phyloP scores from a whole-genome alignment of 2,329 filamentous ascomycete genomes.

The Pseudogymnoascus sp. region DNA sequence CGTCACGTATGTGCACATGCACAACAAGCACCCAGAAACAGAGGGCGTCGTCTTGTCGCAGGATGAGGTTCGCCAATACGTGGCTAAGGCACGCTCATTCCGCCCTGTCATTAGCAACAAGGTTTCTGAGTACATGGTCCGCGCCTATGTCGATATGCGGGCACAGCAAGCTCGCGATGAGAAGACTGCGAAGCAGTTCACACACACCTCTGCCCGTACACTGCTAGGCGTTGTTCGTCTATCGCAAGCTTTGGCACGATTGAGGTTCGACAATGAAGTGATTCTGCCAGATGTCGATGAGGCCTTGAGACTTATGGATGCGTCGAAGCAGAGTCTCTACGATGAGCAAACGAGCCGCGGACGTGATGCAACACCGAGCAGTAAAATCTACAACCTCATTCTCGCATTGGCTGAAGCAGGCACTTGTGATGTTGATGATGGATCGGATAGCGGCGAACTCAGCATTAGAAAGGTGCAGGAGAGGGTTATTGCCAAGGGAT shows the following conservation, averaged over 20 bases:
- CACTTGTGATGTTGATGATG: constrained; percentile 38
- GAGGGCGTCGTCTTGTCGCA: constrained; percentile 74
- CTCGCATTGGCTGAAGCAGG: constrained; percentile 79
- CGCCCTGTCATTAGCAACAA: constrained; percentile 75
- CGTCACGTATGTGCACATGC: constrained; percentile 95
- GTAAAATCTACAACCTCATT: constrained; percentile 91
- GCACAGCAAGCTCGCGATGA: constrained; percentile 89
- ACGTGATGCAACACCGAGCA: constrained; percentile 70
- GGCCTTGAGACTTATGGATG: constrained; percentile 80
- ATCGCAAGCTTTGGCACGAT: constrained; percentile 83
- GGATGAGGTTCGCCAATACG: constrained; percentile 90
- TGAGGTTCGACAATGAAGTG: constrained; percentile 80
- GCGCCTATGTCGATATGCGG: constrained; percentile 90
- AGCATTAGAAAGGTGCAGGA: constrained; percentile 85
- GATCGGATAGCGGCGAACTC: constrained; percentile 61
- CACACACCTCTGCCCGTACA: constrained; percentile 88
- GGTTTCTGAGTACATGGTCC: constrained; percentile 93
- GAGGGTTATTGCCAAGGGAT: constrained; percentile 89
- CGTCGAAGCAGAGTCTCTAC: constrained; percentile 85
- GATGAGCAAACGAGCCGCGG: constrained; percentile 44
- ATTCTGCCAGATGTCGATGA: constrained; percentile 93
- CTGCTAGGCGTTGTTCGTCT: constrained; percentile 87
- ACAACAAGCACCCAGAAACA: constrained; percentile 84
- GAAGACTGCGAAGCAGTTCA: constrained; percentile 83
- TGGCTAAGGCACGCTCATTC: constrained; percentile 84